A percentile compares a stretch with the other conserved stretches of the same genome.
Conservation (phyloP, 176 grass and related monocot species). For the Urochloa ruziziensis region DNA sequence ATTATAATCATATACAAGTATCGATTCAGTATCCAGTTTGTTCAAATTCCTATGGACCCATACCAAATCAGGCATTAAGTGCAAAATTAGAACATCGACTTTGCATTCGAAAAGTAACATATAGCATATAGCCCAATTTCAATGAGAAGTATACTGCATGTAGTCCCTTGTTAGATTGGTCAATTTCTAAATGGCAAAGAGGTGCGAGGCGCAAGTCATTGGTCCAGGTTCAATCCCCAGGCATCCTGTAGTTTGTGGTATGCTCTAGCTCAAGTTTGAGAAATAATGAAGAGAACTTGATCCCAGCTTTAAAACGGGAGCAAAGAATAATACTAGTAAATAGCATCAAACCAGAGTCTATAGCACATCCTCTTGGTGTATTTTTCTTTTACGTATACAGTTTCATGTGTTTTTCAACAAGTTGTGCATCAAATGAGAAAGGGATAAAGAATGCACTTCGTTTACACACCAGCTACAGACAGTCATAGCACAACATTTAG, state of each 20-base stretch:
- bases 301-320: not conserved
- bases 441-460: not conserved
- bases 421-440: not conserved
- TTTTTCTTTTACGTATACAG: not conserved
- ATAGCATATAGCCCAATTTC: not conserved
- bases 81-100: not conserved
- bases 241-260: not conserved
- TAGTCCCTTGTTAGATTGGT: not conserved
- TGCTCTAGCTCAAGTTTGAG: not conserved
- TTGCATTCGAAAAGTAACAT: not conserved
- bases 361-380: not conserved
- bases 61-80: not conserved
- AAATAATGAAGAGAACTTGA: not conserved
- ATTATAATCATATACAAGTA: constrained; percentile 9
- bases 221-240: not conserved
- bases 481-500: not conserved
- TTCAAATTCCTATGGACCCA: not conserved
- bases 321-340: not conserved
- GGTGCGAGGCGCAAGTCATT: not conserved
- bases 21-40: not conserved
- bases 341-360: constrained; percentile 19
- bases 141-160: not conserved
- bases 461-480: constrained; percentile 5
- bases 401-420: not conserved
- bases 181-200: not conserved